A percentile compares a stretch with the other conserved stretches of the same genome.
These are phyloP conservation scores for Rhynchospora tenuis DNA, from an alignment of 176 grass and related monocot genomes.

Conservation along the genomic window DNA sequence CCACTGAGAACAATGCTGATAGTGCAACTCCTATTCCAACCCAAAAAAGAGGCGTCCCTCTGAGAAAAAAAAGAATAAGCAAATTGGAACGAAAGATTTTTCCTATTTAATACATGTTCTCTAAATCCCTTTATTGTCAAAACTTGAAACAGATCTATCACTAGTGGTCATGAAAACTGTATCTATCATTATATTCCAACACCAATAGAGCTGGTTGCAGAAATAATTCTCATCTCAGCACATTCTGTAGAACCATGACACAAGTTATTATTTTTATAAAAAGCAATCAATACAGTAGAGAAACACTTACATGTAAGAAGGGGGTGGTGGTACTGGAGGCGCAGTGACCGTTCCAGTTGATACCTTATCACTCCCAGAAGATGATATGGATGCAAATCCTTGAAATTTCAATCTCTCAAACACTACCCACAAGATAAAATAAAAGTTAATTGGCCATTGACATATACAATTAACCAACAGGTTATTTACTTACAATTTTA, in stretches of 20 bases:
- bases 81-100: not conserved
- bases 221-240: not conserved
- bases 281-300: not conserved
- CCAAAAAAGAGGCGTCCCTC: slow-evolving; percentile 95
- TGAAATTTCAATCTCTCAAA: slow-evolving; percentile 39
- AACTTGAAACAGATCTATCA: not conserved
- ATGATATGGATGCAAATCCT: slow-evolving; percentile 64
- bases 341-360: slow-evolving; percentile 48
- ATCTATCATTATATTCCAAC: not conserved
- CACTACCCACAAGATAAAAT: slow-evolving; percentile 30
- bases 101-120: not conserved
- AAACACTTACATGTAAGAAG: slow-evolving; percentile 46
- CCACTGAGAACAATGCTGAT: slow-evolving; percentile 65
- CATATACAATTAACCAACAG: not conserved
- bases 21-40: slow-evolving; percentile 89
- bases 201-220: not conserved
- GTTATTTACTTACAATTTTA: not conserved
- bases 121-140: not conserved
- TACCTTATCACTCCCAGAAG: slow-evolving; percentile 39
- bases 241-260: slow-evolving; percentile 1
- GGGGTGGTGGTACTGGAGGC: slow-evolving; percentile 36
- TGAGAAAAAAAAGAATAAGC: slow-evolving; percentile 29
- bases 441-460: not conserved
- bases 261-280: not conserved
- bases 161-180: not conserved